phyloP scores from a whole-genome alignment of 441 rosid genomes.

The Adansonia grandidieri region DNA sequence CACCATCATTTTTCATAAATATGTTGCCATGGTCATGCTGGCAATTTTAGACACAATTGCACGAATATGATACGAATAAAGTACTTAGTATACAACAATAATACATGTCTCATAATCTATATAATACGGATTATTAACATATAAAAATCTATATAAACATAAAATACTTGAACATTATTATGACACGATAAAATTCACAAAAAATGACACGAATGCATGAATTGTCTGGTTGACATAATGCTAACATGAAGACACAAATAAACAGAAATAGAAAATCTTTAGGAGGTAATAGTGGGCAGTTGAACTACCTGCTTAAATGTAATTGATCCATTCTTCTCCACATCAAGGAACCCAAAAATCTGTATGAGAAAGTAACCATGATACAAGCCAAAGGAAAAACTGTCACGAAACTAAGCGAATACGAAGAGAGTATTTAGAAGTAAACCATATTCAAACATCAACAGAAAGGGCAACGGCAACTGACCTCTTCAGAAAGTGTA shows the following conservation, averaged over 20 bases:
- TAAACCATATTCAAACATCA: neutral
- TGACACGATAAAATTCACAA: too few species aligned
- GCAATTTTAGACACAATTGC: too few species aligned
- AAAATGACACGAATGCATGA: too few species aligned
- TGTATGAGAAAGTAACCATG: constrained; percentile 35
- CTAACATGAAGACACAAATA: neutral
- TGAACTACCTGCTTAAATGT: constrained; percentile 79
- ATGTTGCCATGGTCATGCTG: neutral
- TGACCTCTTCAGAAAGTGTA: constrained; percentile 68
- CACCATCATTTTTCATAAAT: too few species aligned
- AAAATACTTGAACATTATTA: too few species aligned
- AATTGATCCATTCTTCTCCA: constrained; percentile 71
- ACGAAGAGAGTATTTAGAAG: neutral
- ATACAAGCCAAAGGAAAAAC: constrained; percentile 21
- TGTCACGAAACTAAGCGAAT: neutral
- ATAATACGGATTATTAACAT: too few species aligned
- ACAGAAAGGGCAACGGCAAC: constrained; percentile 22
- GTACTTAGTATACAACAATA: too few species aligned
- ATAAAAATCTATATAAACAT: too few species aligned
- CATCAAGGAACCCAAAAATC: constrained; percentile 84
- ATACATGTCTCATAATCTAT: too few species aligned
- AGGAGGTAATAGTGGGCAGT: neutral
- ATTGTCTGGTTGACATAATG: neutral
- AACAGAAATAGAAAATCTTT: neutral
- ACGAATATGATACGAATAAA: too few species aligned